Conservation (phyloP, 371 early-diverging fungal genomes). For the Parasitella parasitica region DNA sequence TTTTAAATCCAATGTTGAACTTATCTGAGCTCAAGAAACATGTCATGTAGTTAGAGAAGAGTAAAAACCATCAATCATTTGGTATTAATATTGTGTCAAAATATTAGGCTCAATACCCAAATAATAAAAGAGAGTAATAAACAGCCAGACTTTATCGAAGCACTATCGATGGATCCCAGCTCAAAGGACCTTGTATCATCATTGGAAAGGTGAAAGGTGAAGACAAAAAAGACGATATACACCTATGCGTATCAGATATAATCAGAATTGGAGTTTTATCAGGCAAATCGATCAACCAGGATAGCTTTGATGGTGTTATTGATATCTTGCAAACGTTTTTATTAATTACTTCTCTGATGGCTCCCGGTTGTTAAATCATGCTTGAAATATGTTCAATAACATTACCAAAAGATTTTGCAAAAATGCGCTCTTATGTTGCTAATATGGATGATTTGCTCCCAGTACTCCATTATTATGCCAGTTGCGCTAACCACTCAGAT, state of each 20-base stretch:
- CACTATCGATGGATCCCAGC: not conserved
- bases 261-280: slow-evolving; percentile 9
- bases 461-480: not conserved
- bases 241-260: slow-evolving; percentile 3
- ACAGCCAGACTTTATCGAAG: not conserved
- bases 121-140: too few species aligned
- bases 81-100: too few species aligned
- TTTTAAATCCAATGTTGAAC: too few species aligned
- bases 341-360: slow-evolving; percentile 1
- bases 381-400: slow-evolving; percentile 10
- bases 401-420: slow-evolving; percentile 6
- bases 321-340: slow-evolving; percentile 7
- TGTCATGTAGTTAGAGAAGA: too few species aligned
- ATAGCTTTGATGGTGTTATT: slow-evolving; percentile 10
- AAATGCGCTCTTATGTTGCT: slow-evolving; percentile 5
- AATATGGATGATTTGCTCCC: slow-evolving; percentile 1
- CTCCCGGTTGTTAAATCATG: slow-evolving; percentile 7
- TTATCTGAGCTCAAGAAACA: too few species aligned
- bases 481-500: not conserved
- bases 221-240: slow-evolving; percentile 33
- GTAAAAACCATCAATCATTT: too few species aligned
- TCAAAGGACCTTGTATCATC: not conserved
- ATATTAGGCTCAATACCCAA: too few species aligned
- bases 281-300: slow-evolving; percentile 4
- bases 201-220: slow-evolving; percentile 27